Evolutionary conservation across 2,329 filamentous ascomycete species (phyloP), one percentile per base, ranked within the genome.

Genomic region (Epicoccum sorghinum): DNA sequence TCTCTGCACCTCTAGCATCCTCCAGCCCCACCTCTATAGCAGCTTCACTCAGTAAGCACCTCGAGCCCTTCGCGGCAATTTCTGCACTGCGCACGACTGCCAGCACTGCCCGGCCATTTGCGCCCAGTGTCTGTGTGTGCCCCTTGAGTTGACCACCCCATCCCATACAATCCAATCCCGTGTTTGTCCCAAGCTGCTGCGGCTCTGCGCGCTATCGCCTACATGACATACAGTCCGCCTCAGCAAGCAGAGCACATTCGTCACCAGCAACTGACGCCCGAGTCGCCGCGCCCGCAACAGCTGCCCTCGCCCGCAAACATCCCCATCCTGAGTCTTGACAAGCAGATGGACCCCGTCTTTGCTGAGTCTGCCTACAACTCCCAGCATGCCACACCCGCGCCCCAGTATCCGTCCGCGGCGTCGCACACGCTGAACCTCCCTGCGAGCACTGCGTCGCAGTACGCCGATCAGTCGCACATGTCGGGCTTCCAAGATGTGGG

Each of bases 271-370:
- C 77, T 88, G 68, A 88, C 86, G 69, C 88, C 88, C 60, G 84
- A 88, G 69, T 89, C 86, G 71, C 88, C 88, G 68, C 86, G 87
- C 66, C 88, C 88, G 62, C 75, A 89, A 65, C 86, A 89, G 74
- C 79, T 87, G 62, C 82, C 87, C 62, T 84, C 87, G 73, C 86
- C 87, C 47, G 82, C 85, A 64, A 88, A 85, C 63, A 89, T 90
- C 55, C 86, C 87, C 53, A 83, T 90, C 49, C 61, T 49, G 79
- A 50, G 45, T 24, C 59, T 90, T 68, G 82, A 86, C 70, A 86
- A 87, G 70, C 86, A 89, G 77, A 90, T 86, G 83, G 87, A 90
- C 75, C 85, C 86, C 49, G 78, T 83, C 64, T 88, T 89, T 79
- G 87, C 88, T 76, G 86, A 88, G 72, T 85, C 85, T 51, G 80